Percentiles rank a stretch among this genome's conserved stretches.
These are phyloP conservation scores for Coemansia sp. DNA, from an alignment of 192 early-diverging fungal species.

Conservation along the genomic window DNA sequence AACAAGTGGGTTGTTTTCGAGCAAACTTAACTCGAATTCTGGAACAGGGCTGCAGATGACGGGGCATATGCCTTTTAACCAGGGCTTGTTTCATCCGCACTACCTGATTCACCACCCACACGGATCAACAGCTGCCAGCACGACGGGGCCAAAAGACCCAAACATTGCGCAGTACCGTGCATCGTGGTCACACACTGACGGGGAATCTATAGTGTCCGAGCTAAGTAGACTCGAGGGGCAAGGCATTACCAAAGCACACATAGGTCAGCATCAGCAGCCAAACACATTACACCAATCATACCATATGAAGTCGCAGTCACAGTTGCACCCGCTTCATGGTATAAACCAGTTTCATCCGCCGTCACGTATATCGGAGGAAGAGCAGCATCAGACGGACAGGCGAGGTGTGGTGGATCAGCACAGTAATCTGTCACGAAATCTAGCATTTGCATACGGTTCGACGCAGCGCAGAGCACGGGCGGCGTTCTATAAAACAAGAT, in stretches of 20 bases:
- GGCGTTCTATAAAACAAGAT: slow-evolving; percentile 10
- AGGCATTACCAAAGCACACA: slow-evolving; percentile 16
- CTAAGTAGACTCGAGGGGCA: slow-evolving; percentile 25
- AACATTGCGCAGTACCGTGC: slow-evolving; percentile 24
- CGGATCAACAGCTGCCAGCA: slow-evolving; percentile 1
- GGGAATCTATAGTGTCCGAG: slow-evolving; percentile 28
- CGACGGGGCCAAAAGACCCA: slow-evolving; percentile 10
- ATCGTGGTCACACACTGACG: slow-evolving; percentile 48
- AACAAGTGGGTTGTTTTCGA: background rate
- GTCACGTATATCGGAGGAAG: slow-evolving; percentile 25
- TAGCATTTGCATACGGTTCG: slow-evolving; percentile 5
- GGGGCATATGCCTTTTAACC: background rate
- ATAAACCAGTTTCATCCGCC: slow-evolving; percentile 30
- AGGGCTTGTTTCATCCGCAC: background rate
- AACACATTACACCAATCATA: slow-evolving; percentile 39
- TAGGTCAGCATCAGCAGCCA: slow-evolving; percentile 20
- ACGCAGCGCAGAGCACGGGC: slow-evolving; percentile 5
- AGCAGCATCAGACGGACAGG: slow-evolving; percentile 3
- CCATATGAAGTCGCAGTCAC: slow-evolving; percentile 12
- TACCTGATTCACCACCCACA: slow-evolving; percentile 6
- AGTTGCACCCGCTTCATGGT: slow-evolving; percentile 46
- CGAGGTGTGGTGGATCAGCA: background rate
- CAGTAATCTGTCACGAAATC: background rate
- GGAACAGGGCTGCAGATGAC: slow-evolving; percentile 1
- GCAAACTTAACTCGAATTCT: background rate